Evolutionary conservation across 2,329 filamentous ascomycete species (phyloP), one percentile per base, ranked within the genome.

Genomic region (Diaporthe sp.): DNA sequence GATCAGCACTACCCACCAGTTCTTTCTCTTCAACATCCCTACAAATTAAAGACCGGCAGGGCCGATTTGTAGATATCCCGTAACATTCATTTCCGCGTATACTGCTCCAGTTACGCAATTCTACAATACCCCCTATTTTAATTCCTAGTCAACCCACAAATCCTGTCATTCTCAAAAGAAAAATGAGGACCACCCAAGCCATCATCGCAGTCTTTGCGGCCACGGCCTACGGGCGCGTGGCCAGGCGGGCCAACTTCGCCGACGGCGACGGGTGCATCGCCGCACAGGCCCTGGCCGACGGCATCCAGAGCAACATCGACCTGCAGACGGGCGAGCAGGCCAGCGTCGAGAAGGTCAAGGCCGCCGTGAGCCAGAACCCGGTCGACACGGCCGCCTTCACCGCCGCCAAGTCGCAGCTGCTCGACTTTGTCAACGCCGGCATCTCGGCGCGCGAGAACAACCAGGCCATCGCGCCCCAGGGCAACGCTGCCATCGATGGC

Each of bases 261-360:
- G 61, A 73, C 71, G 71, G 58, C 46, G 71, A 73, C 53, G 58
- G 13, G 8, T 65, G 71, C 49, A 73, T 73, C 49, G 71, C 71
- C n/a, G 57, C 71, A 5, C 22, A 67, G 46, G 71, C 71, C 28
- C 71, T 73, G 9, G 71, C 71, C n/a, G 44, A 65, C 46, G 46
- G 71, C 58, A 73, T 73, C 31, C 71, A 73, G 39, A 73, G 71
- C 71, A 73, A 73, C 58, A 73, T 73, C 31, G 71, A 73, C 71
- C 44, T 73, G 3, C 71, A 73, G 58, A 61, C n/a, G 2, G 71
- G 71, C 44, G 71, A 73, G 57, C 71, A 73, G 39, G 71, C 71
- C 34, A 67, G 71, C 44, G 58, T 73, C 28, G 58, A 42, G n/a
- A 73, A 42, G 46, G 71, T 67, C 31, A 73, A 57, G 51, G 46